Evolutionary conservation across 345 rosid genomes (phyloP).

Genomic region (Corchorus capsularis): DNA sequence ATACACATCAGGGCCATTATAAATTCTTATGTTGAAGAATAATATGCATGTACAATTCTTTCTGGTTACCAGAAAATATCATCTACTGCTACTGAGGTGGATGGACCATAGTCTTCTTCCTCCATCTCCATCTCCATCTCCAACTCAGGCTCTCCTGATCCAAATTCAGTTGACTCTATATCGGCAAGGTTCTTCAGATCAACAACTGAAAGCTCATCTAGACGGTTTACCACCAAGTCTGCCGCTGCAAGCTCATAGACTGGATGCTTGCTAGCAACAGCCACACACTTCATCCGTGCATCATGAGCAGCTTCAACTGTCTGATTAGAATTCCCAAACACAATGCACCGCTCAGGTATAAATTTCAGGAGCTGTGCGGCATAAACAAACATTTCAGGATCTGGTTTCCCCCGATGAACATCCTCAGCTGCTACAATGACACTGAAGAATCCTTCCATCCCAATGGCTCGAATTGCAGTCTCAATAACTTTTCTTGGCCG

Average conservation of each 20-base stretch:
- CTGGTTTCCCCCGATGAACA: conserved; percentile 90
- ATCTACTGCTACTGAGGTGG: conserved; percentile 52
- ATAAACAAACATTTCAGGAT: conserved; percentile 86
- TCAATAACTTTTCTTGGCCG: conserved; percentile 71
- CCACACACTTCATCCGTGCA: conserved; percentile 92
- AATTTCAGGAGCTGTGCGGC: conserved; percentile 88
- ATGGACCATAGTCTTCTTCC: conserved; percentile 47
- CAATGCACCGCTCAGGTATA: conserved; percentile 95
- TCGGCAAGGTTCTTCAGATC: conserved; percentile 93
- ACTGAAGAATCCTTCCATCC: conserved; percentile 66
- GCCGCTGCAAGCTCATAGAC: conserved; percentile 94
- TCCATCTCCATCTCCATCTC: conserved; percentile 71
- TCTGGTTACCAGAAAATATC: conserved; percentile 68
- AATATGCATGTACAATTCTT: conserved; percentile 49
- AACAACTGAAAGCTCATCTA: conserved; percentile 83
- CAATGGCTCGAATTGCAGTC: conserved; percentile 66
- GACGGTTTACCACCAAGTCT: conserved; percentile 74
- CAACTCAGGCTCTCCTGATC: conserved; percentile 58
- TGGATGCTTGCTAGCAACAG: conserved; percentile 95
- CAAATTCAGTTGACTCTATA: conserved; percentile 65
- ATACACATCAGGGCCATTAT: conserved; percentile 19
- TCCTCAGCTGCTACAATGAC: conserved; percentile 84
- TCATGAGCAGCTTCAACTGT: conserved; percentile 97
- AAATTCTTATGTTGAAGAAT: conserved; percentile 29
- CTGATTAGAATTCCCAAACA: conserved; percentile 91